Evolutionary conservation across 2,329 filamentous ascomycete genomes (phyloP), one percentile per base, ranked within the genome.

Genomic region (Curvularia verruculosa): DNA sequence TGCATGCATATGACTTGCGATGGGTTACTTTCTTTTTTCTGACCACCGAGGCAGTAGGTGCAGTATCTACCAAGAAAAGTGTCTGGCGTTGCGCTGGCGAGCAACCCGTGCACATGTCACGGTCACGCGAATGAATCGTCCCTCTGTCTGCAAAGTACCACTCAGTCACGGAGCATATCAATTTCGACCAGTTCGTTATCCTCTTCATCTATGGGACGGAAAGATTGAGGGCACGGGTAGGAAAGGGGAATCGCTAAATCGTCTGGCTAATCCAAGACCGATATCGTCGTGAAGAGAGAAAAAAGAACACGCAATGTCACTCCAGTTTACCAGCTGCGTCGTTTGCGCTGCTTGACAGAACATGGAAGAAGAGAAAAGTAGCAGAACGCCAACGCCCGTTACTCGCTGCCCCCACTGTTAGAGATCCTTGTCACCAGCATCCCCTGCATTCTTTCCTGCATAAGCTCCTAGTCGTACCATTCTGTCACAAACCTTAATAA

Each of bases 401-500:
- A 26, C 15, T 12, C 39, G 21, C 19, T 24, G 39, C n/a, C 41
- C 15, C 7, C n/a, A 10, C 43, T 29, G 8, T n/a, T 29, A 18
- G 24, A 10, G 10, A 45, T 31, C n/a, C 24, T 45, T 26, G 15
- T 29, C 9, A 18, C 26, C 1, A 9, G 13, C n/a, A 18, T 44
- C 12, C 41, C 24, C 12, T 5, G 12, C 15, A 29, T 15, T 31
- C n/a, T 19, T 13, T 45, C 26, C 18, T 24, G 10, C n/a, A 28
- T n/a, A 29, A 21, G 1, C 15, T 13, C 26, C n/a, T 13, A 21
- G 28, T 19, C 26, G 21, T 44, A 19, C 6, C 24, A 29, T n/a
- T 23, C 41, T 13, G 6, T 19, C 34, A 15, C 21, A 39, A 13
- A 39, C 9, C 36, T 23, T 67, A 87, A 59, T 87, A 87, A 46